Evolutionary conservation across 169 alveolate genomes (phyloP).

Genomic region (Plasmodium falciparum): DNA sequence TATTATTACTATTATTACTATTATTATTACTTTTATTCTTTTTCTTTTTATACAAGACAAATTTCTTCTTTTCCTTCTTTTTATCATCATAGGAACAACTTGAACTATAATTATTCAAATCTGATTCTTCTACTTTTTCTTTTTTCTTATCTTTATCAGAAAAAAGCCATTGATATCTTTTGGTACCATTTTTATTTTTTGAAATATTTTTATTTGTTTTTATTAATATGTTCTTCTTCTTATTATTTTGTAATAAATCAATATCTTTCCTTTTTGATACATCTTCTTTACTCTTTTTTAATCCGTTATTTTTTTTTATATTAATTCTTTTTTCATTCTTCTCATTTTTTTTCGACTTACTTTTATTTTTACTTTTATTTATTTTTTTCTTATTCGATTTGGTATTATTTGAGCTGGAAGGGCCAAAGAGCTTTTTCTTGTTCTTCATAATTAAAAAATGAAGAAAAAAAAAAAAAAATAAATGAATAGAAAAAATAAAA

Average conservation of each 20-base stretch:
- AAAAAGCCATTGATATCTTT: conserved; percentile 33
- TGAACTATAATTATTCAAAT: background rate
- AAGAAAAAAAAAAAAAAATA: too few relatives aligned
- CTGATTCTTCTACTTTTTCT: background rate
- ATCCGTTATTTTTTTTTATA: too few relatives aligned
- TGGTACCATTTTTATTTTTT: background rate
- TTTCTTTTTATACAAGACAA: conserved; percentile 52
- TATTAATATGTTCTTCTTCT: background rate
- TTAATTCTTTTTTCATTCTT: too few relatives aligned
- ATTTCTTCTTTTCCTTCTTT: conserved; percentile 42
- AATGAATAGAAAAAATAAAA: too few relatives aligned
- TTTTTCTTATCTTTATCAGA: conserved; percentile 1
- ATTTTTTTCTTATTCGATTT: too few relatives aligned
- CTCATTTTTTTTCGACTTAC: too few relatives aligned
- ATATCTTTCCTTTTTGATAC: background rate
- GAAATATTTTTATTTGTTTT: background rate
- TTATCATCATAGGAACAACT: background rate
- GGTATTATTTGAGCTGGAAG: too few relatives aligned
- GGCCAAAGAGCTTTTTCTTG: too few relatives aligned
- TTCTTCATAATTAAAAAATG: too few relatives aligned
- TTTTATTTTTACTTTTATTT: too few relatives aligned
- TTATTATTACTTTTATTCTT: conserved; percentile 75
- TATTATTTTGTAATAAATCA: background rate
- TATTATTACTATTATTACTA: too few relatives aligned
- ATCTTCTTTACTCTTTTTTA: background rate